A percentile compares a stretch with the other conserved stretches of the same genome.
Conservation (phyloP, 2,329 filamentous ascomycete genomes). For the Colletotrichum scovillei region DNA sequence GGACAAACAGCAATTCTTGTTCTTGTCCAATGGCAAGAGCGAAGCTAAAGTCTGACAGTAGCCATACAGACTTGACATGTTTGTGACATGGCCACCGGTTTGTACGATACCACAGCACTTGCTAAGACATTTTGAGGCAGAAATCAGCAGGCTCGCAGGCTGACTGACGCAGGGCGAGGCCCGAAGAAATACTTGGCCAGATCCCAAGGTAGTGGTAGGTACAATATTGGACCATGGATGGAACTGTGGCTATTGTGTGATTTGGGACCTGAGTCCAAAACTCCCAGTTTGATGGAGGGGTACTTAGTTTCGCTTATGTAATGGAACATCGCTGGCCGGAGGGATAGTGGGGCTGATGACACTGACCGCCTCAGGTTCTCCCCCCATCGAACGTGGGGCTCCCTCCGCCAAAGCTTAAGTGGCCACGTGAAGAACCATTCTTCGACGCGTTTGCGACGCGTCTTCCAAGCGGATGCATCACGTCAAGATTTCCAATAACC, state of each 20-base stretch:
- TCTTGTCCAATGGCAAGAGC: not conserved
- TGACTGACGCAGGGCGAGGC: not conserved
- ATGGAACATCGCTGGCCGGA: not conserved
- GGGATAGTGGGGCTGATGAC: not conserved
- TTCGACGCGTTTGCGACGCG: constrained; percentile 29
- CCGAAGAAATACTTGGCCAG: not conserved
- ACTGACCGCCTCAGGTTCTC: too few relatives aligned
- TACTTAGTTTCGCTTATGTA: not conserved
- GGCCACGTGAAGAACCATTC: constrained; percentile 6
- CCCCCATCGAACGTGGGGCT: not conserved
- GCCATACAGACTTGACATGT: not conserved
- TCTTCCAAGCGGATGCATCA: constrained; percentile 9
- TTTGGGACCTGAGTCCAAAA: too few relatives aligned
- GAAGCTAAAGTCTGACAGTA: not conserved
- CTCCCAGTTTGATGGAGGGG: too few relatives aligned
- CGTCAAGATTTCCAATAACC: not conserved
- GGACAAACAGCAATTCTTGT: not conserved
- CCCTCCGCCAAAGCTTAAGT: constrained; percentile 13
- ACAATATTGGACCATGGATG: too few relatives aligned
- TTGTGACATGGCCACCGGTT: not conserved
- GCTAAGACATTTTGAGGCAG: not conserved
- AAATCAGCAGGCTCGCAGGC: not conserved
- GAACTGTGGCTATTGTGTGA: too few relatives aligned
- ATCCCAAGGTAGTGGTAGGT: too few relatives aligned
- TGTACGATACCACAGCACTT: not conserved